Conservation (phyloP, 495 filamentous ascomycete genomes). For the Amniculicola lignicola region DNA sequence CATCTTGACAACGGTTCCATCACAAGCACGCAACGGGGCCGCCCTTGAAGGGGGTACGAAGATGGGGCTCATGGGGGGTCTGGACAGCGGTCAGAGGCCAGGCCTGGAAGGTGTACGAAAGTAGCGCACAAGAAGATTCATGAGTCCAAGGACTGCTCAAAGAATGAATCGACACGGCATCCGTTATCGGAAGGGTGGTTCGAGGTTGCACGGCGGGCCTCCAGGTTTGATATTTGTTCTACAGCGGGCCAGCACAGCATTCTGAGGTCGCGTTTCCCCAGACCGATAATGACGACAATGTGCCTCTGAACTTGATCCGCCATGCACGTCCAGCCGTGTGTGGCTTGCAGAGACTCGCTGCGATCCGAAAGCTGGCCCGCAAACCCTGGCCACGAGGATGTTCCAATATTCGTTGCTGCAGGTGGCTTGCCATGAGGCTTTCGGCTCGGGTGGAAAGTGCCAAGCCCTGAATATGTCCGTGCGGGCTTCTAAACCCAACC, state of each 20-base stretch:
- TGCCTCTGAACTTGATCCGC: neutral
- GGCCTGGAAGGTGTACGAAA: neutral
- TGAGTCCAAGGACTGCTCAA: neutral
- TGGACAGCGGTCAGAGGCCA: constrained; percentile 24
- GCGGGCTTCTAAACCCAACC: neutral
- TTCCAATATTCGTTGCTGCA: constrained; percentile 33
- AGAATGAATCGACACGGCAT: constrained; percentile 11
- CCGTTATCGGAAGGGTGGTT: neutral
- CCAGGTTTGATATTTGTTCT: constrained; percentile 6
- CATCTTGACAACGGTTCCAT: constrained; percentile 30
- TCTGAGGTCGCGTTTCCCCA: constrained; percentile 6
- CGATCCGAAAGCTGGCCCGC: constrained; percentile 1
- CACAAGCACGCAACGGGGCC: constrained; percentile 1
- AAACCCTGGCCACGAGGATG: neutral
- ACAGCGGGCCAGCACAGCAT: neutral
- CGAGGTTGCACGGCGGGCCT: constrained; percentile 14
- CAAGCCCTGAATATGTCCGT: neutral
- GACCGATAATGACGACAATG: constrained; percentile 14
- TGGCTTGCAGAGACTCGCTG: constrained; percentile 20
- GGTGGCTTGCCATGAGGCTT: constrained; percentile 25
- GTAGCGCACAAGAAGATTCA: too few relatives aligned
- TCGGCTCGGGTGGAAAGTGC: neutral
- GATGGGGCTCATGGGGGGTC: too few relatives aligned
- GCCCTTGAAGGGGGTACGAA: constrained; percentile 8
- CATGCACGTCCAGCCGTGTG: constrained; percentile 8